Evolutionary conservation across 805 yeast genomes (phyloP).

Genomic region (Torulaspora delbrueckii): DNA sequence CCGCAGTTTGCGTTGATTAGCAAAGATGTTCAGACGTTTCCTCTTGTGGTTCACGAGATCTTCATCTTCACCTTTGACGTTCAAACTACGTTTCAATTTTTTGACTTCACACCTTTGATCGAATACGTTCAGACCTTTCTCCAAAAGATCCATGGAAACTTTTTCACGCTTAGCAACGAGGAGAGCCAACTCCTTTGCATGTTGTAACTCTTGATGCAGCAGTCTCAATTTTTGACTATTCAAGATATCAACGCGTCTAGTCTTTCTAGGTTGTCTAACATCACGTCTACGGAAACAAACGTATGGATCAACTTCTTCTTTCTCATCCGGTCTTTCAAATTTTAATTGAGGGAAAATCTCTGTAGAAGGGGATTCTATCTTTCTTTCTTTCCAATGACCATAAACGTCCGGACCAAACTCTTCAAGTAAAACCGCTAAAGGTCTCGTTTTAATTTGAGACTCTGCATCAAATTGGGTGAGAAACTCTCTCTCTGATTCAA

Average conservation of each 20-base stretch:
- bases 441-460: slow-evolving; percentile 39
- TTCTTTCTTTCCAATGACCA: slow-evolving; percentile 75
- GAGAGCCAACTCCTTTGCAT: slow-evolving; percentile 64
- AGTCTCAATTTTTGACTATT: slow-evolving; percentile 77
- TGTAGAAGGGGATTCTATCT: slow-evolving; percentile 64
- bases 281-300: slow-evolving; percentile 94
- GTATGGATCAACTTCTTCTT: slow-evolving; percentile 92
- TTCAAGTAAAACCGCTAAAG: slow-evolving; percentile 46
- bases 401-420: slow-evolving; percentile 64
- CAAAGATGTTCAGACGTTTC: slow-evolving; percentile 37
- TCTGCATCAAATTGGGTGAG: slow-evolving; percentile 48
- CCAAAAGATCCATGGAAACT: slow-evolving; percentile 45
- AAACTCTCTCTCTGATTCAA: slow-evolving; percentile 43
- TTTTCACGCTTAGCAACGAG: slow-evolving; percentile 64
- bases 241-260: slow-evolving; percentile 88
- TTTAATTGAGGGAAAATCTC: slow-evolving; percentile 68
- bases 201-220: slow-evolving; percentile 69
- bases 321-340: slow-evolving; percentile 82
- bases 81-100: slow-evolving; percentile 65
- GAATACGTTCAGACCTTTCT: slow-evolving; percentile 63
- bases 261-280: slow-evolving; percentile 90
- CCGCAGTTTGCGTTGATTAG: slow-evolving; percentile 21
- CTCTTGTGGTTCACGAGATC: slow-evolving; percentile 73
- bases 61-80: slow-evolving; percentile 79
- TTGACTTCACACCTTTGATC: slow-evolving; percentile 69